Evolutionary conservation across 2,329 filamentous ascomycete genomes (phyloP), one percentile per base, ranked within the genome.

Genomic region (Magnaporthiopsis poae): DNA sequence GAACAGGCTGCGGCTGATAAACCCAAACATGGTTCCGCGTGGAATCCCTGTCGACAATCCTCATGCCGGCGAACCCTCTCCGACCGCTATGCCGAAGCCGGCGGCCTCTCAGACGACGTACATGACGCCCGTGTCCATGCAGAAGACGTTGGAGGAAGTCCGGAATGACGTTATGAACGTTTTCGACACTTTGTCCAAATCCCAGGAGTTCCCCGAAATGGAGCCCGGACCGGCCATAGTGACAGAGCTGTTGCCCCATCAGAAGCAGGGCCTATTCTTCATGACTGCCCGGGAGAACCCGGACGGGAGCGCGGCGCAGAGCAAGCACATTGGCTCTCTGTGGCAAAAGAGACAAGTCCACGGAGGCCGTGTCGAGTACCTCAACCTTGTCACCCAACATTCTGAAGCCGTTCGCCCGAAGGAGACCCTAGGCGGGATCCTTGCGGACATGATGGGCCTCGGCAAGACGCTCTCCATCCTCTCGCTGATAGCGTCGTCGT

Each of bases 401-500:
- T 82, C 85, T 36, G 81, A 86, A 69, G 78, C 78, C 27, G 77
- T 82, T 61, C 82, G 84, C 66, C 90, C 90, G 0, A 80, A 84
- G 1, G 86, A 92, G 71, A 86, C 88, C 1, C 80, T 87, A 12
- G 90, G 90, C 35, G 90, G 91, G 3, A 87, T 94, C 52, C 78
- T 94, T 27, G 90, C 90, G 18, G 90, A 94, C 74, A 91, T 93
- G 87, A 95, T 95, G 91, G 91, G 91, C 33, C 80, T 94, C n/a
- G 90, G 90, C 11, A 95, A 94, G 77, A 93, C 90, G 0, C 76
- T 99, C 64, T 96, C 91, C 73, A 89, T 97, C 25, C 80, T 98
- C 1, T 90, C 93, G 0, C 81, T 98, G 21, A 79, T 96, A 15
- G 82, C 88, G 1, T 84, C 84, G 36, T 90, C 91, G 0, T 76